A percentile compares a stretch with the other conserved stretches of the same genome.
phyloP scores from a whole-genome alignment of 2,329 filamentous ascomycete genomes.

The Microcyclosporella mali region DNA sequence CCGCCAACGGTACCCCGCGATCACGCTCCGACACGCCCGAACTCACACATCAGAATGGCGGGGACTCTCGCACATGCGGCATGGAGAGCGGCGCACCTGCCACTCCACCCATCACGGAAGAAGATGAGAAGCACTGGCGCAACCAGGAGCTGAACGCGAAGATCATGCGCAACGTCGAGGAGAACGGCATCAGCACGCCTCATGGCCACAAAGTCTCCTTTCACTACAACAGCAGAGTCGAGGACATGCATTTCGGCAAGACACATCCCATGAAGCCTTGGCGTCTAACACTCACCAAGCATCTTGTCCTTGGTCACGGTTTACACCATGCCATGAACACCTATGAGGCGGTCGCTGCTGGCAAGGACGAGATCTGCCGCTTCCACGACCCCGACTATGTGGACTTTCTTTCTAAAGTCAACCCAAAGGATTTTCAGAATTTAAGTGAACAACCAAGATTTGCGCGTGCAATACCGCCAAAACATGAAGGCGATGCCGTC shows the following conservation, averaged over 20 bases:
- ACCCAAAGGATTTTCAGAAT: conserved; percentile 39
- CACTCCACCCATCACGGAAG: conserved; percentile 42
- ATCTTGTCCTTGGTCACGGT: conserved; percentile 88
- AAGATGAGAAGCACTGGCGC: conserved; percentile 37
- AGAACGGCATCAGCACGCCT: conserved; percentile 68
- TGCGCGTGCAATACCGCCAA: conserved; percentile 38
- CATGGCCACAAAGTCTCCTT: conserved; percentile 89
- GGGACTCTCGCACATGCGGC: conserved; percentile 6
- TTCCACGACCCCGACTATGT: conserved; percentile 90
- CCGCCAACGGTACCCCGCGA: conserved; percentile 8
- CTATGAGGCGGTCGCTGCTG: conserved; percentile 76
- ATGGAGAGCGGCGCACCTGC: conserved; percentile 17
- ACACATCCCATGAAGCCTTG: conserved; percentile 99
- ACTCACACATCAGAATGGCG: conserved; percentile 2
- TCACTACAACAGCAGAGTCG: conserved; percentile 90
- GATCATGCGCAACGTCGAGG: conserved; percentile 49
- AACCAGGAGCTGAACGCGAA: conserved; percentile 42
- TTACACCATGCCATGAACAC: conserved; percentile 97
- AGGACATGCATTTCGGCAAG: conserved; percentile 93
- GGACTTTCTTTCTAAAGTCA: conserved; percentile 61
- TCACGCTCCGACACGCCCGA: conserved; percentile 15
- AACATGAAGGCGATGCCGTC: conserved; percentile 39
- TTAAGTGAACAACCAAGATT: conserved; percentile 45
- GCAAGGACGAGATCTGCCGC: conserved; percentile 75
- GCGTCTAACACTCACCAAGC: conserved; percentile 91